phyloP scores from a whole-genome alignment of 176 grass and related monocot genomes.

The Bonia amplexicaulis region DNA sequence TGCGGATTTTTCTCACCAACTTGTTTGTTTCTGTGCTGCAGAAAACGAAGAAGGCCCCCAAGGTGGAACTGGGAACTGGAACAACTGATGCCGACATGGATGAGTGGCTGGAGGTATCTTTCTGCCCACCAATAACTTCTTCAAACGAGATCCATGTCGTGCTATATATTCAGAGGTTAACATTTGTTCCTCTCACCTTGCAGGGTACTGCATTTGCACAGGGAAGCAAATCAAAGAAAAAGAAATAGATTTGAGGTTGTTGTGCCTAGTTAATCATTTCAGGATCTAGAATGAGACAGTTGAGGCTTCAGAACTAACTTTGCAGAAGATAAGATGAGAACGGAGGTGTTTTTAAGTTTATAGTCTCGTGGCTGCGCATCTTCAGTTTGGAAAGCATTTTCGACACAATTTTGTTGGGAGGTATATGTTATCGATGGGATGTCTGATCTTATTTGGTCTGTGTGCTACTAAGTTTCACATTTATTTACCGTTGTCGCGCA shows the following conservation, averaged over 20 bases:
- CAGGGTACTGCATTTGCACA: slow-evolving; percentile 73
- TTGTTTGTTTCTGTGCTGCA: slow-evolving; percentile 22
- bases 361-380: slow-evolving; percentile 31
- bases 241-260: slow-evolving; percentile 43
- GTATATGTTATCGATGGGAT: slow-evolving; percentile 20
- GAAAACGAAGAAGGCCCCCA: slow-evolving; percentile 88
- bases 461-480: background rate
- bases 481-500: background rate
- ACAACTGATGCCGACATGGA: slow-evolving; percentile 75
- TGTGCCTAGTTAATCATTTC: slow-evolving; percentile 29
- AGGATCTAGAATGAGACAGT: slow-evolving; percentile 37
- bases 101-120: slow-evolving; percentile 88
- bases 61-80: slow-evolving; percentile 87
- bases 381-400: slow-evolving; percentile 29
- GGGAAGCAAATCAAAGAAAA: slow-evolving; percentile 54
- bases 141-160: background rate
- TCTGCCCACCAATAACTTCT: background rate
- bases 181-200: background rate
- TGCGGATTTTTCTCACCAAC: background rate
- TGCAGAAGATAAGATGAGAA: slow-evolving; percentile 42
- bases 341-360: slow-evolving; percentile 14
- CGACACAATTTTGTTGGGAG: slow-evolving; percentile 46
- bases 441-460: background rate
- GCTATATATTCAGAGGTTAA: background rate
- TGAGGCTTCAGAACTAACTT: slow-evolving; percentile 32